phyloP scores from a whole-genome alignment of 148 eudicot genomes.

The Chenopodium formosanum region DNA sequence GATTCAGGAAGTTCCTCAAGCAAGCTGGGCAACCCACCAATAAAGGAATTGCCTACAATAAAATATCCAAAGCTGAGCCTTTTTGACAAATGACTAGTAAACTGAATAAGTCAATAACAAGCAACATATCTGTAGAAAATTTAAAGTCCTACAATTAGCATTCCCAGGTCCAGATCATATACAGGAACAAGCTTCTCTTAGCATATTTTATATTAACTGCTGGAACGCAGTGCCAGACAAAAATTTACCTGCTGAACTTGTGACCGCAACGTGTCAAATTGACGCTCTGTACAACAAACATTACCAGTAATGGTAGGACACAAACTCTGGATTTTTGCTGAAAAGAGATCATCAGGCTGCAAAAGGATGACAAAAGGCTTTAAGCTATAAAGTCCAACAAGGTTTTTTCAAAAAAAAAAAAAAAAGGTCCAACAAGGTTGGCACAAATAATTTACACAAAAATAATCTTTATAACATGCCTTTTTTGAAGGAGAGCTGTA shows the following conservation, averaged over 20 bases:
- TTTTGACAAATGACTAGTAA: not conserved
- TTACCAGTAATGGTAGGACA: constrained; percentile 65
- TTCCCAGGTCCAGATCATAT: not conserved
- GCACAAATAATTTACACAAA: constrained; percentile 2
- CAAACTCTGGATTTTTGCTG: constrained; percentile 63
- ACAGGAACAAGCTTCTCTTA: not conserved
- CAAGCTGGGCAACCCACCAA: constrained; percentile 75
- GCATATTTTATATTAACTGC: not conserved
- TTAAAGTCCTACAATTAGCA: not conserved
- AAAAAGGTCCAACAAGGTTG: not conserved
- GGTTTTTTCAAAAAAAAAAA: not conserved
- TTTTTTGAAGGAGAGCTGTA: constrained; percentile 50
- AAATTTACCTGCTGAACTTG: constrained; percentile 64
- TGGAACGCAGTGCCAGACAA: constrained; percentile 4
- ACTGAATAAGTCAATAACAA: not conserved
- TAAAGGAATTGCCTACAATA: constrained; percentile 59
- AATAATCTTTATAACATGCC: constrained; percentile 33
- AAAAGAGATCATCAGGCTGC: constrained; percentile 68
- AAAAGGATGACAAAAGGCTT: constrained; percentile 25
- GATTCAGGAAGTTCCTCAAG: constrained; percentile 71
- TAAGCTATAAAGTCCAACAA: not conserved
- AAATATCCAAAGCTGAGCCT: constrained; percentile 9
- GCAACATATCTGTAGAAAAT: not conserved
- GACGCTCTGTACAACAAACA: constrained; percentile 62
- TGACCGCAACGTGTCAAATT: constrained; percentile 60